Conservation (phyloP, 805 yeast genomes). For the Wickerhamiella azymoides region DNA sequence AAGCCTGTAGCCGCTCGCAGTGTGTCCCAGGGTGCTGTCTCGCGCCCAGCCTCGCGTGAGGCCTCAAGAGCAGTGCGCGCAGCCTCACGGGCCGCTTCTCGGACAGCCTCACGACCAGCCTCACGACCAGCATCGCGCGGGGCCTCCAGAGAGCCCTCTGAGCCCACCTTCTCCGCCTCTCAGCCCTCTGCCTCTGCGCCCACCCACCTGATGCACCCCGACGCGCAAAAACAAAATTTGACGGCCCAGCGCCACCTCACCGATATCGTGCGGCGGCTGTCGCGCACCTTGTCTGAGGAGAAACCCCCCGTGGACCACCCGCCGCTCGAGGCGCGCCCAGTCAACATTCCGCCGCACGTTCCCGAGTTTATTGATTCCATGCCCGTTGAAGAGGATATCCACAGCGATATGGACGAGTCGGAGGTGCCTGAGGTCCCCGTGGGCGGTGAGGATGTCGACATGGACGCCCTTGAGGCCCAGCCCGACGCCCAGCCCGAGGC, state of each 20-base stretch:
- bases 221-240: not conserved
- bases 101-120: too few relatives aligned
- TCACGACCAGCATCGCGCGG: not conserved
- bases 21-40: too few relatives aligned
- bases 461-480: too few relatives aligned
- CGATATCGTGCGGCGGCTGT: constrained; percentile 3
- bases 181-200: not conserved
- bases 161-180: too few relatives aligned
- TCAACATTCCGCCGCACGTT: not conserved
- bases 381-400: not conserved
- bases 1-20: too few relatives aligned
- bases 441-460: not conserved
- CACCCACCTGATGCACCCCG: not conserved
- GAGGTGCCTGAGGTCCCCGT: not conserved
- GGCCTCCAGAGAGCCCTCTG: not conserved
- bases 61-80: too few relatives aligned
- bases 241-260: constrained; percentile 5
- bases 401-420: not conserved
- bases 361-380: constrained; percentile 1
- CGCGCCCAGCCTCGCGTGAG: too few relatives aligned
- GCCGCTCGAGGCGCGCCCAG: not conserved
- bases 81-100: too few relatives aligned
- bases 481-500: too few relatives aligned
- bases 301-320: not conserved
- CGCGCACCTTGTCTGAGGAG: constrained; percentile 1